Percentiles rank a stretch among this genome's conserved stretches.
Conservation (phyloP, 2,329 filamentous ascomycete genomes). For the Fusarium citri region DNA sequence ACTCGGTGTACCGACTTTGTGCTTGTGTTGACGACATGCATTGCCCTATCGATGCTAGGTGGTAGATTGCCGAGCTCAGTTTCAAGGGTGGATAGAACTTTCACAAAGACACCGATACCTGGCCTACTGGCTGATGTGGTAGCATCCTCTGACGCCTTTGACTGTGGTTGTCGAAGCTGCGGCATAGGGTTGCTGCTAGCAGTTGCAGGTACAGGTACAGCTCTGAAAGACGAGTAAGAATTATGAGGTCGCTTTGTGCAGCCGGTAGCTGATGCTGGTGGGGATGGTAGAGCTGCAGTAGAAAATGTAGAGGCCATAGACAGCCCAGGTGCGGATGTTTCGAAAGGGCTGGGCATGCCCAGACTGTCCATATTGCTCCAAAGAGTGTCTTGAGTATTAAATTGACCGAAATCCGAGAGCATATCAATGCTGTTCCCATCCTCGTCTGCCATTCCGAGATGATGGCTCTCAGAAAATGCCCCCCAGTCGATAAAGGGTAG, state of each 20-base stretch:
- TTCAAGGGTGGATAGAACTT: neutral
- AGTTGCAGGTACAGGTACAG: neutral
- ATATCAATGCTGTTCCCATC: neutral
- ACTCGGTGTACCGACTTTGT: neutral
- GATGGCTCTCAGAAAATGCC: neutral
- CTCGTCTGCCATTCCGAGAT: neutral
- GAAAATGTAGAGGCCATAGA: neutral
- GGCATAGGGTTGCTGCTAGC: neutral
- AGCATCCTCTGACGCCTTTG: neutral
- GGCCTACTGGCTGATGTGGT: neutral
- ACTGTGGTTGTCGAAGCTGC: neutral
- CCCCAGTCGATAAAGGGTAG: slow-evolving; percentile 1
- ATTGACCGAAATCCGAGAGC: neutral
- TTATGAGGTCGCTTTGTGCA: neutral
- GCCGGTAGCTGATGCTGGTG: neutral
- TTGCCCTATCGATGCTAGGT: neutral
- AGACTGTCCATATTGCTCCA: neutral
- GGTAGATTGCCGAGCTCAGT: neutral
- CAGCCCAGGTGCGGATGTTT: neutral
- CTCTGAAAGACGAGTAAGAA: neutral
- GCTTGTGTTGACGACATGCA: slow-evolving; percentile 1
- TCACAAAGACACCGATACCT: neutral
- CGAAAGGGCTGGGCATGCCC: neutral
- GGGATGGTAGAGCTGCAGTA: neutral
- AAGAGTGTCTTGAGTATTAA: neutral